Evolutionary conservation across 2,329 filamentous ascomycete genomes (phyloP), one percentile per base, ranked within the genome.

Genomic region (Cladosporium cucumerinum): DNA sequence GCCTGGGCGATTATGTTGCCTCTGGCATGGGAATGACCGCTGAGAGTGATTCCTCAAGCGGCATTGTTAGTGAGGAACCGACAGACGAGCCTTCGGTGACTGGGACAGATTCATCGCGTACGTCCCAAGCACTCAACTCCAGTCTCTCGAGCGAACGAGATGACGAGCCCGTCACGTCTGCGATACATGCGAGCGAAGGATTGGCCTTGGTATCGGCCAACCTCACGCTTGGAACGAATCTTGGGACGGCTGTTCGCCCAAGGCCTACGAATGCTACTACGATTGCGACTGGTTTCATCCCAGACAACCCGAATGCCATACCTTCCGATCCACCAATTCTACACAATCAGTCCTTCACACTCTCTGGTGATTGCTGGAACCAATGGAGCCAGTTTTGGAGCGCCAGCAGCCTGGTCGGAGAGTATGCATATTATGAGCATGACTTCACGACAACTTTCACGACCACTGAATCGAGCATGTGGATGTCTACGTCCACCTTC

Each of bases 341-440:
- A 25, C 5, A 26, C n/a, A 58, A 58, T 2, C 55, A 36, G 3
- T 43, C 55, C 2, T 36, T 61, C 2, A 61, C 58, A 16, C n/a
- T 61, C 6, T 51, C 58, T 1, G 58, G 58, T 10, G 58, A 61
- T n/a, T 61, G 58, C 46, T 61, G 58, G 58, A 61, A 61, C 18
- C 58, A 61, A 4, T 61, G 58, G 58, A 61, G 46, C 26, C 58
- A 61, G 28, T 61, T 34, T 18, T 61, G 58, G 58, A 46, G 39
- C n/a, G 39, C 39, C 8, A 46, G 39, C n/a, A 46, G 39, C 39
- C 8, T 46, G 39, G 39, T 46, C 39, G 5, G 8, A 12, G 8
- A 46, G n/a, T 46, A 46, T n/a, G 39, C 3, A 3, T 46, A 21
- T n/a, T 46, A 46, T 10, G 7, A 46, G n/a, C 39, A 46, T 21